A percentile compares a stretch with the other conserved stretches of the same genome.
These are phyloP conservation scores for Annulohypoxylon nitens DNA, from an alignment of 495 filamentous ascomycete species.

Conservation along the genomic window DNA sequence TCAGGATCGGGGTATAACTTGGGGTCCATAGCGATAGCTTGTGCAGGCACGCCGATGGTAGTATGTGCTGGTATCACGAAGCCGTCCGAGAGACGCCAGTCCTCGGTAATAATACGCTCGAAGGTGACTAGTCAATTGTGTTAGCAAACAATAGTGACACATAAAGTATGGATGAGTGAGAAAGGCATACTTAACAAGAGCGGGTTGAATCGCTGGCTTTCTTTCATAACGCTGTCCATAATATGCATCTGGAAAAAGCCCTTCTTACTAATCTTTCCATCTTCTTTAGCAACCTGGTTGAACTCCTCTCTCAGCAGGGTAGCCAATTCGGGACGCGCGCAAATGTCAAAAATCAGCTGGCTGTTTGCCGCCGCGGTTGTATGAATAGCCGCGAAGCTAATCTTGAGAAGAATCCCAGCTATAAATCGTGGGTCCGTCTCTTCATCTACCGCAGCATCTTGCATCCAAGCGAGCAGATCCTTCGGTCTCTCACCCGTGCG, in stretches of 20 bases:
- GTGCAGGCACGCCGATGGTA: conserved; percentile 45
- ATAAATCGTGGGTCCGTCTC: conserved; percentile 33
- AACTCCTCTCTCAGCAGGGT: conserved; percentile 59
- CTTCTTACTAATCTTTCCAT: conserved; percentile 48
- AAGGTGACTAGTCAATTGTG: conserved; percentile 46
- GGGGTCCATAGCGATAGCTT: conserved; percentile 46
- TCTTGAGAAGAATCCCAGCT: conserved; percentile 40
- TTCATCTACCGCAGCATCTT: neutral
- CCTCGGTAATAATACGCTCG: conserved; percentile 49
- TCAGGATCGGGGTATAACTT: conserved; percentile 50
- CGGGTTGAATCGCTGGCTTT: conserved; percentile 56
- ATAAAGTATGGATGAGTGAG: neutral
- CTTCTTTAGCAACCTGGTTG: conserved; percentile 44
- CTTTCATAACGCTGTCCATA: conserved; percentile 66
- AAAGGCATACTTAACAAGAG: conserved; percentile 49
- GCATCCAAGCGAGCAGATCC: conserved; percentile 39
- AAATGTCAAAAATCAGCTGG: conserved; percentile 56
- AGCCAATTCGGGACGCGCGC: conserved; percentile 58
- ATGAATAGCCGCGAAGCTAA: conserved; percentile 54
- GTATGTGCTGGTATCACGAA: conserved; percentile 52
- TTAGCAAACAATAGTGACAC: neutral
- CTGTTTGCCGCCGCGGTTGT: conserved; percentile 49
- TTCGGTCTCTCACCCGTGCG: conserved; percentile 18
- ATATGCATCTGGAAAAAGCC: conserved; percentile 53
- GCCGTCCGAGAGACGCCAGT: conserved; percentile 57